Evolutionary conservation across 176 grass and related monocot species (phyloP), one percentile per base, ranked within the genome.

Genomic region (Areca catechu): DNA sequence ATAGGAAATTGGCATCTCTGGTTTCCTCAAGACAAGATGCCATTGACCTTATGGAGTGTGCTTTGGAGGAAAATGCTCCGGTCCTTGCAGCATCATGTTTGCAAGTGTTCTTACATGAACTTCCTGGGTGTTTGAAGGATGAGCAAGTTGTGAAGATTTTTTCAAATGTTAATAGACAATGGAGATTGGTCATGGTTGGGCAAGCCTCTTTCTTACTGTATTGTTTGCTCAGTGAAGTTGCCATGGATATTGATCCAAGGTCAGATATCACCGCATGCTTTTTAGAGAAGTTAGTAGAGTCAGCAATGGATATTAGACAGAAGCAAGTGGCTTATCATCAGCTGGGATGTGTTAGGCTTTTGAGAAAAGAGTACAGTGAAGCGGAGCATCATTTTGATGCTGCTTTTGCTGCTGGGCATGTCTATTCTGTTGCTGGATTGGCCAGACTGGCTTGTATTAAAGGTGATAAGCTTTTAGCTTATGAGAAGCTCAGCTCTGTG

Each of bases 261-360:
- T 76, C 85, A 54, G 76, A 89, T 24, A 68, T 75, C 65, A 68
- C 85, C 5, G 49, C 75, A 54, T 62, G 48, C 25, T 83, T 95
- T 59, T 59, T 71, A 52, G 85, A 89, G 80, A 95, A 89, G 56
- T 72, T 95, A 51, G 71, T 71, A 16, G 62, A 89, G 3, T 79
- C 79, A 10, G 82, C 82, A 61, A 62, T 61, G 29, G 72, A 61
- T 56, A 58, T 65, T 77, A 70, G 57, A 1, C 79, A 95, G 57
- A 95, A 83, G 58, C 90, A 95, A 83, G 81, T 95, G 19, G 90
- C 90, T 49, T 95, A 62, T 86, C 90, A 95, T 82, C 82, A 86
- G 78, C 82, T 95, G 68, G 90, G 79, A 47, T 95, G 85, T 55
- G 75, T 84, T 58, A 86, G 73, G 58, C 72, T 86, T 62, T 71